Percentiles rank a stretch among this genome's conserved stretches.
Evolutionary conservation across 441 rosid species (phyloP).

Genomic region (Corymbia calophylla): DNA sequence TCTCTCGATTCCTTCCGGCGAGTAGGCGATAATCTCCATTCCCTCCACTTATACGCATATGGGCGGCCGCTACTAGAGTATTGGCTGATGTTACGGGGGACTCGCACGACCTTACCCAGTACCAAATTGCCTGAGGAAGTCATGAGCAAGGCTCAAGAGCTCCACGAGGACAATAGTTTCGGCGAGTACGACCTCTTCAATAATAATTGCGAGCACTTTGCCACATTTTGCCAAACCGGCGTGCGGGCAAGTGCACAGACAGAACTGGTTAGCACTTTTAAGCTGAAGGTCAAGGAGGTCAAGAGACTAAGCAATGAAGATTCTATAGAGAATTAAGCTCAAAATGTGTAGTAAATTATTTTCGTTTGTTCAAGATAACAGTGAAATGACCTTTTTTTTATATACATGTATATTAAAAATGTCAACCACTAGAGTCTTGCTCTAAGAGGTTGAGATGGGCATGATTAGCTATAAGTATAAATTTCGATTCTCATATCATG

Average conservation of each 20-base stretch:
- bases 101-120: not conserved
- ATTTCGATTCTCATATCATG: too few relatives aligned
- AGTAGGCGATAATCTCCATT: not conserved
- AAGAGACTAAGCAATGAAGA: not conserved
- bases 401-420: not conserved
- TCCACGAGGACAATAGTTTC: not conserved
- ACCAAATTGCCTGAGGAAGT: not conserved
- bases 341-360: not conserved
- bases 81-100: not conserved
- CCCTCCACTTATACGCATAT: not conserved
- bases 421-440: too few relatives aligned
- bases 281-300: rapidly evolving
- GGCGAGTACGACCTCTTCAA: not conserved
- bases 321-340: not conserved
- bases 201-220: not conserved
- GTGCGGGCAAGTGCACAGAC: not conserved
- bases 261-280: not conserved
- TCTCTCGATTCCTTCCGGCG: not conserved
- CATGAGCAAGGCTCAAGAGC: not conserved
- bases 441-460: too few relatives aligned
- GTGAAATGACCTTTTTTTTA: not conserved
- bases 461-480: too few relatives aligned
- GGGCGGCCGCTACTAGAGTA: not conserved
- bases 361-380: not conserved
- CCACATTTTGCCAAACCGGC: not conserved